These are phyloP conservation scores for Aspergillus fijiensis DNA, from an alignment of 2,329 filamentous ascomycete species.

Conservation along the genomic window DNA sequence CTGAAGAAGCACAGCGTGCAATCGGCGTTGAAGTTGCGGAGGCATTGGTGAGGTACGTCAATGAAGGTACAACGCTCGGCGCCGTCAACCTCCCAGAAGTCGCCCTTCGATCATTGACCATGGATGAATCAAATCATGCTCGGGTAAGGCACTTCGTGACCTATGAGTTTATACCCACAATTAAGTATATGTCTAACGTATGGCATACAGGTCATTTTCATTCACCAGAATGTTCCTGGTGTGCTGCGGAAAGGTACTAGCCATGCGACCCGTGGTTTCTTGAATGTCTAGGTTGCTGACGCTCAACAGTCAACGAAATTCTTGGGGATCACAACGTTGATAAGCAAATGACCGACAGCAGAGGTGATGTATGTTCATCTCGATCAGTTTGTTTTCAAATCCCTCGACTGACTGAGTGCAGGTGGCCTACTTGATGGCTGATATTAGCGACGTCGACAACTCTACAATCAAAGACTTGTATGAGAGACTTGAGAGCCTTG, in stretches of 20 bases:
- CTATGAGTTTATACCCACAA: background rate
- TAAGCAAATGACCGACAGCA: conserved; percentile 96
- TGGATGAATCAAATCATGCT: conserved; percentile 85
- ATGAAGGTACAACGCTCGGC: conserved; percentile 85
- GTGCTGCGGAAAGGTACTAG: conserved; percentile 74
- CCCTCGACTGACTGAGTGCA: conserved; percentile 33
- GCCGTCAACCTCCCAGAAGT: conserved; percentile 98
- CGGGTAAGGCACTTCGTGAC: conserved; percentile 54
- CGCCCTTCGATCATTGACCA: conserved; percentile 80
- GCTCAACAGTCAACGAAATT: conserved; percentile 76
- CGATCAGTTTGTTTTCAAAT: background rate
- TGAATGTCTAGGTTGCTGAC: conserved; percentile 16
- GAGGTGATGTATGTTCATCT: conserved; percentile 67
- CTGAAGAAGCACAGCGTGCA: conserved; percentile 93
- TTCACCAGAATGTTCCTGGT: conserved; percentile 94
- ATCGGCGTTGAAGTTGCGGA: conserved; percentile 93
- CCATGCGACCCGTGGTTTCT: background rate
- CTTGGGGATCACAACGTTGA: conserved; percentile 95
- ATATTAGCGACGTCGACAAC: conserved; percentile 82
- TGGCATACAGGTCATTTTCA: conserved; percentile 73
- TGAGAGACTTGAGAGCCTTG: conserved; percentile 75
- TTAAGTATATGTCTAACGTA: background rate
- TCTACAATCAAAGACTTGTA: conserved; percentile 83
- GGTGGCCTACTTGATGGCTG: conserved; percentile 95
- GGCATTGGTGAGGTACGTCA: conserved; percentile 89